A percentile compares a stretch with the other conserved stretches of the same genome.
Conservation (phyloP, 2,329 filamentous ascomycete species). For the Monilinia laxa region DNA sequence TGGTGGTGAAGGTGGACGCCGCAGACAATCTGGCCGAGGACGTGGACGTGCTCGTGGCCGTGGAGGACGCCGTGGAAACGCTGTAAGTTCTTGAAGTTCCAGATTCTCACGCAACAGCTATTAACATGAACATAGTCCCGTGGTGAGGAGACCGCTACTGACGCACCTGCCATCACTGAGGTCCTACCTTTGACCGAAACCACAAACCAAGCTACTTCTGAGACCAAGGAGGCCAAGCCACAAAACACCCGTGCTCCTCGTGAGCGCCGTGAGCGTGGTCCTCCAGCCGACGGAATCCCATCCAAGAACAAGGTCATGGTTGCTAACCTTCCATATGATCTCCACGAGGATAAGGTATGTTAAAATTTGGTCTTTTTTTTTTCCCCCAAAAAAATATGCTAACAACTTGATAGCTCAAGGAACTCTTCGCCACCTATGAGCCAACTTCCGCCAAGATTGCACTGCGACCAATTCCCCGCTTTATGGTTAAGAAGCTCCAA, state of each 20-base stretch:
- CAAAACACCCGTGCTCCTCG: constrained; percentile 51
- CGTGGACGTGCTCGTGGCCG: constrained; percentile 66
- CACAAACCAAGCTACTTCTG: constrained; percentile 58
- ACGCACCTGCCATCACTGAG: constrained; percentile 52
- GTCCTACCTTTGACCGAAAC: constrained; percentile 60
- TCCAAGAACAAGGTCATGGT: constrained; percentile 99
- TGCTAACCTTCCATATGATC: constrained; percentile 96
- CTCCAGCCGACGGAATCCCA: constrained; percentile 93
- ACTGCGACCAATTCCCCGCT: constrained; percentile 94
- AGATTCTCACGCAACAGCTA: neutral
- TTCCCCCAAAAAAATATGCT: neutral
- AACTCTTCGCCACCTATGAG: constrained; percentile 90
- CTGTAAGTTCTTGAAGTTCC: constrained; percentile 49
- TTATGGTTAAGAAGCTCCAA: constrained; percentile 99
- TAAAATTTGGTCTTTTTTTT: neutral
- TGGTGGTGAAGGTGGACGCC: constrained; percentile 65
- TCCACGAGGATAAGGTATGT: constrained; percentile 91
- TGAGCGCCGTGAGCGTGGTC: constrained; percentile 79
- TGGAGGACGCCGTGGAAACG: constrained; percentile 63
- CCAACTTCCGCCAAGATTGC: constrained; percentile 97
- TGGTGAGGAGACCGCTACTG: constrained; percentile 46
- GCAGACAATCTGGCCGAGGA: constrained; percentile 62
- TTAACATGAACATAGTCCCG: constrained; percentile 34
- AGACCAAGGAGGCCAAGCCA: constrained; percentile 42
- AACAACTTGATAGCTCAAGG: constrained; percentile 70